These are phyloP conservation scores for Talaromyces stipitatus DNA, from an alignment of 495 filamentous ascomycete species.

Conservation along the genomic window DNA sequence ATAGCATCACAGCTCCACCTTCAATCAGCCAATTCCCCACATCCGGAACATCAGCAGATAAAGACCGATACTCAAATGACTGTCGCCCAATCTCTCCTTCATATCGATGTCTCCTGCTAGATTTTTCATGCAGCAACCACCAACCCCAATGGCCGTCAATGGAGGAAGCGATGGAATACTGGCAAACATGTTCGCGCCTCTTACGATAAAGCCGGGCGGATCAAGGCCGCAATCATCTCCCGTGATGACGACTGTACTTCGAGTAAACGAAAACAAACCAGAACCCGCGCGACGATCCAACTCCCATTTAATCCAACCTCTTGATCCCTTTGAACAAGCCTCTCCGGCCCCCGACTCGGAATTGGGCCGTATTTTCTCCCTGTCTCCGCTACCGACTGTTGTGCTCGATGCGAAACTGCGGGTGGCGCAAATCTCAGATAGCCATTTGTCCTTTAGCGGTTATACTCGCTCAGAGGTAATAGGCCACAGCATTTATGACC, in stretches of 20 bases:
- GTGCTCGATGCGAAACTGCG: slow-evolving; percentile 38
- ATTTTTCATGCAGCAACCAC: not conserved
- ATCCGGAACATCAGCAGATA: not conserved
- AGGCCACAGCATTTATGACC: slow-evolving; percentile 33
- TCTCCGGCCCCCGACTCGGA: not conserved
- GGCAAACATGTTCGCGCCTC: not conserved
- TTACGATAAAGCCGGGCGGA: not conserved
- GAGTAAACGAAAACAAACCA: not conserved
- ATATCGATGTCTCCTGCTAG: not conserved
- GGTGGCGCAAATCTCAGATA: slow-evolving; percentile 42
- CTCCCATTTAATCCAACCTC: not conserved
- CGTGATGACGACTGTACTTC: not conserved
- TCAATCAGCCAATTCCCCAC: not conserved
- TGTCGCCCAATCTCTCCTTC: too few species aligned
- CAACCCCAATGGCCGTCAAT: not conserved
- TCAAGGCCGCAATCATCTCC: not conserved
- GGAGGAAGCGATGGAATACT: not conserved
- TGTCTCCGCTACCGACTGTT: slow-evolving; percentile 39
- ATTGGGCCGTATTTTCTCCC: slow-evolving; percentile 5
- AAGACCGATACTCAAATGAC: too few species aligned
- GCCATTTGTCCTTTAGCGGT: slow-evolving; percentile 33
- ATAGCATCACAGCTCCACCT: not conserved
- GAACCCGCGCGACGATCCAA: not conserved
- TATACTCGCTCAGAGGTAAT: slow-evolving; percentile 31
- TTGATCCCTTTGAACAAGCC: not conserved